Base-by-base conservation (phyloP, 140 eudicot genomes). In the Bidens hawaiensis region DNA sequence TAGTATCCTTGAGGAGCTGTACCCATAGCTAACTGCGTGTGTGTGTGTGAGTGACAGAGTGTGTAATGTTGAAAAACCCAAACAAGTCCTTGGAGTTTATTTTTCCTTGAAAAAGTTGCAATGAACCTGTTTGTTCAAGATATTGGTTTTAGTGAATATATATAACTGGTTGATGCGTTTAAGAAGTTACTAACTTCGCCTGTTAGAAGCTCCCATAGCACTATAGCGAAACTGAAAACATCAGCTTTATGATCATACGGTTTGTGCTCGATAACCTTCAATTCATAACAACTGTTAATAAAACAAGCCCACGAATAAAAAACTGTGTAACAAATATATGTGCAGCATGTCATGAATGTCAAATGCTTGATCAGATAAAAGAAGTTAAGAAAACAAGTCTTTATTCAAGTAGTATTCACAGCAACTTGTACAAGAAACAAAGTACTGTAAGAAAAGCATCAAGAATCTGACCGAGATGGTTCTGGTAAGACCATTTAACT, bases 201-300 rank as follows among this genome's bases (percentile, higher is more conserved):
- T 2, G 95, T 78, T 67, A 86, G 59, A 36, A 86, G 80, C 76
- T 86, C 95, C 95, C 95, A 86, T 61, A 83, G 53, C 15, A 83
- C 91, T 38, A 86, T 56, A 8, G 69, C 91, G 42, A 86, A 86
- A 76, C 95, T 86, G 74, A 83, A 86, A 12, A 86, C 81, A 64
- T 86, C 95, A 33, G 91, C 95, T 71, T 81, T 83, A 74, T 83
- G 88, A 74, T 83, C 95, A 41, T 86, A 86, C 13, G 95, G 95
- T 56, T 79, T 83, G 80, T 86, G 90, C 69, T 86, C 91, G 13
- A 86, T 86, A 46, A 86, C 91, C 95, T 83, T 66, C 75, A 68
- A 60, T 56, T 73, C 56, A 80, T n/a, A 58, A 78, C 58, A 86
- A 52, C 69, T 55, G 67, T 65, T 71, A 62, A 53, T 76, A 59